These are phyloP conservation scores for Acidomyces sp. DNA, from an alignment of 495 filamentous ascomycete genomes.

Conservation along the genomic window DNA sequence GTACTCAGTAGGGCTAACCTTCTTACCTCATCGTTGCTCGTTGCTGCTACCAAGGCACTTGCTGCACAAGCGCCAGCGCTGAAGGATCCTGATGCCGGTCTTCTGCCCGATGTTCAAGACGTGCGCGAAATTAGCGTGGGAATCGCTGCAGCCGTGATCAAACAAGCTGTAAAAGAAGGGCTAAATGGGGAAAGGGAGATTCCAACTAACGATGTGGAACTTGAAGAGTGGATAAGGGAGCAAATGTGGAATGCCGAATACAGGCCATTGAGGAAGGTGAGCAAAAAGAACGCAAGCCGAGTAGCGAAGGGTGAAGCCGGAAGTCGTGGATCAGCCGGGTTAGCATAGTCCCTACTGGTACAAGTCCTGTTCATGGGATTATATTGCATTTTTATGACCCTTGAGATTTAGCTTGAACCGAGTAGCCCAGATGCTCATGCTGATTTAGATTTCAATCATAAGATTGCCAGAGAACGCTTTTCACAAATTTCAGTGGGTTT, in stretches of 20 bases:
- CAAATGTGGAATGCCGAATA: constrained; percentile 88
- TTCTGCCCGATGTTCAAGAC: constrained; percentile 65
- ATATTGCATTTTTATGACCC: too few relatives aligned
- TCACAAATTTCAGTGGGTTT: too few relatives aligned
- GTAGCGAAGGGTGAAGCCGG: constrained; percentile 49
- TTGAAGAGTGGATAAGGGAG: constrained; percentile 70
- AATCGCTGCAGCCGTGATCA: constrained; percentile 69
- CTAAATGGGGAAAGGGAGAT: constrained; percentile 49
- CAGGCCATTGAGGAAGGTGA: constrained; percentile 46
- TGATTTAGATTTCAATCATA: too few relatives aligned
- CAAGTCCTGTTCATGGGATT: too few relatives aligned
- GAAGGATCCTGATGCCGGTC: constrained; percentile 38
- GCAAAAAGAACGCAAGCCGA: constrained; percentile 35
- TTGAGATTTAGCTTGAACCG: too few relatives aligned
- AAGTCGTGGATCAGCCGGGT: constrained; percentile 7
- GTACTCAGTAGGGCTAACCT: constrained; percentile 51
- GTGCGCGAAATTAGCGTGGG: constrained; percentile 65
- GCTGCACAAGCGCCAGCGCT: constrained; percentile 58
- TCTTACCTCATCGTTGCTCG: constrained; percentile 67
- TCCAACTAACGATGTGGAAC: constrained; percentile 36
- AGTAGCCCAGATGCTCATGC: too few relatives aligned
- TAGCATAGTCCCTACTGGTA: too few relatives aligned
- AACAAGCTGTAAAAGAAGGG: constrained; percentile 53
- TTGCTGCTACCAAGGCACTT: constrained; percentile 62
- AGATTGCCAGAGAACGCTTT: too few relatives aligned